Evolutionary conservation across 768 basidiomycete genomes (phyloP).

Genomic region (Suillus discolor): DNA sequence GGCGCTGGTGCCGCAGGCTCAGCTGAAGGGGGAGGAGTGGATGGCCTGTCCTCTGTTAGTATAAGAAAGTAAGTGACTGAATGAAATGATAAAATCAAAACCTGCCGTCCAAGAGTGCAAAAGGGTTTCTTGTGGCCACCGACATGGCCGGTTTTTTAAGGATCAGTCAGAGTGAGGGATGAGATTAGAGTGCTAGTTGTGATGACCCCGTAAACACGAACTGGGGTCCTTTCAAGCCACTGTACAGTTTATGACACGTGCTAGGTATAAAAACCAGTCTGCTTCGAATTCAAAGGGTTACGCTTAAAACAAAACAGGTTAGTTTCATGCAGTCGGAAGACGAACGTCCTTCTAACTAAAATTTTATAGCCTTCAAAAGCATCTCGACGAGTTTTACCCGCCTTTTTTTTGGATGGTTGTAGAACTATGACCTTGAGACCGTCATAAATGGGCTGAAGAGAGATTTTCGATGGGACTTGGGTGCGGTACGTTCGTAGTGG

Average conservation of each 20-base stretch:
- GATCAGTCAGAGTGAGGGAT: constrained; percentile 5
- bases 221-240: constrained; percentile 53
- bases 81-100: constrained; percentile 19
- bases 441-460: constrained; percentile 80
- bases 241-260: constrained; percentile 37
- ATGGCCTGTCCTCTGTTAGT: constrained; percentile 46
- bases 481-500: constrained; percentile 70
- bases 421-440: constrained; percentile 89
- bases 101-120: constrained; percentile 79
- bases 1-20: constrained; percentile 28
- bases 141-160: constrained; percentile 72
- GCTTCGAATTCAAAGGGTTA: constrained; percentile 30
- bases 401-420: constrained; percentile 53
- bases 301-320: constrained; percentile 66
- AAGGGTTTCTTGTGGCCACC: constrained; percentile 88
- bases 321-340: constrained; percentile 17
- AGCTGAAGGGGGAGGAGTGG: constrained; percentile 36
- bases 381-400: constrained; percentile 87
- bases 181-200: constrained; percentile 7
- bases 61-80: constrained; percentile 18
- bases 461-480: constrained; percentile 79
- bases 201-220: constrained; percentile 17
- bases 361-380: constrained; percentile 70
- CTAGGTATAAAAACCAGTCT: constrained; percentile 24
- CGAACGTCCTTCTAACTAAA: background rate